phyloP scores from a whole-genome alignment of 257 asterid genomes.

The Primulina tabacum region DNA sequence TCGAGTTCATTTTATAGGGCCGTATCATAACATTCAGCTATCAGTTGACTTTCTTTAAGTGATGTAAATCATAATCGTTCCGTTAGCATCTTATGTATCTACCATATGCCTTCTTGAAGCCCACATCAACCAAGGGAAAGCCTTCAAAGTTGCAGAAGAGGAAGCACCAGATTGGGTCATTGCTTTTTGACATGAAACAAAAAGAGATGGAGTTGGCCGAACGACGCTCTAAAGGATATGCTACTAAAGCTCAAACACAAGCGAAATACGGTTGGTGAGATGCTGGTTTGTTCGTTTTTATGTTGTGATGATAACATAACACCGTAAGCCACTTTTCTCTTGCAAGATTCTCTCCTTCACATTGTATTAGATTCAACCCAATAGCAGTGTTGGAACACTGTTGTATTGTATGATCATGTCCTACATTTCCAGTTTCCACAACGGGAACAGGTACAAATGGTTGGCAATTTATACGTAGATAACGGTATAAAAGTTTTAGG shows the following conservation, averaged over 20 bases:
- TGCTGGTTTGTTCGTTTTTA: neutral
- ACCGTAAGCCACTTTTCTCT: neutral
- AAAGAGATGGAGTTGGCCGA: constrained; percentile 81
- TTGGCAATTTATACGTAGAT: no score
- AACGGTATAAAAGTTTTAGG: no score
- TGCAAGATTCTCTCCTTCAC: neutral
- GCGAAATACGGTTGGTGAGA: constrained; percentile 91
- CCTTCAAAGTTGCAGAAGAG: constrained; percentile 90
- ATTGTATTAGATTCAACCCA: neutral
- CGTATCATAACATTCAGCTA: neutral
- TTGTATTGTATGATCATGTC: neutral
- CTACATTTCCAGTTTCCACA: neutral
- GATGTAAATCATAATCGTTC: constrained; percentile 1
- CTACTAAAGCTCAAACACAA: constrained; percentile 96
- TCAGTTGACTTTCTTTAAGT: neutral
- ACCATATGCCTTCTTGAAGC: constrained; percentile 46
- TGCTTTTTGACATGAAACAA: constrained; percentile 76
- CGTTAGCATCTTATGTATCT: constrained; percentile 10
- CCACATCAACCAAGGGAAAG: constrained; percentile 76
- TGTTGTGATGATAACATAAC: neutral
- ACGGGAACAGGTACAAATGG: neutral
- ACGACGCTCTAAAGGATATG: constrained; percentile 75
- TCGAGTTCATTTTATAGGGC: neutral
- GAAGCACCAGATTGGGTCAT: constrained; percentile 87
- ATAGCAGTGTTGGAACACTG: neutral